Evolutionary conservation across 2,329 filamentous ascomycete species (phyloP), one percentile per base, ranked within the genome.

Genomic region (Penicillium sp.): DNA sequence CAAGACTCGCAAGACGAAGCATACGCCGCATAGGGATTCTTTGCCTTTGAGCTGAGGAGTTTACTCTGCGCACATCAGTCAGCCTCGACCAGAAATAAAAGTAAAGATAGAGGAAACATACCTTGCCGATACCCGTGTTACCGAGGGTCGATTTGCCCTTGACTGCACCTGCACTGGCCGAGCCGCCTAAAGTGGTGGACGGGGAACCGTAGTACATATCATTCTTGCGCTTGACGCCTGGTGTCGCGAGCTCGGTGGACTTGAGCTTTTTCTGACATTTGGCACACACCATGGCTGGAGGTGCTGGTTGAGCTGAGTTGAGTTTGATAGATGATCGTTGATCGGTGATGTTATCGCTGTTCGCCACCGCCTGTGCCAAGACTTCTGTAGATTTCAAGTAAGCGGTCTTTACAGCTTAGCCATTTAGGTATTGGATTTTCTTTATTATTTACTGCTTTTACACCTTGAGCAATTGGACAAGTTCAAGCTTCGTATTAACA

Each of bases 141-240:
- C 80, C 80, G 27, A 81, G 56, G 2, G 80, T 84, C 45, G 68
- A 44, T 42, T 67, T 73, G 63, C 43, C 40, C 37, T 53, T 55
- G 28, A 36, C 49, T 16, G 18, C 72, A 69, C 36, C 69, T 16
- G 18, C 72, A 69, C 36, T 69, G 22, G 35, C 37, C 5, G 44
- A 31, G 6, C 65, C 63, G 29, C 66, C 63, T 24, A 64, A 22
- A 10, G 62, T 61, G 39, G 51, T 60, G 10, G 77, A 71, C 1
- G 79, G 67, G 1, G 80, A 84, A 39, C 81, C 81, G 58, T 80
- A 77, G 64, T 84, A 84, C 69, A 84, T 80, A 42, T 85, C 81
- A 60, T 68, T 79, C 73, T 81, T 84, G 69, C 80, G 81, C 68
- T 84, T 85, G 51, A 85, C 81, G 23, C 74, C 77, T 0, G 81